Evolutionary conservation across 140 eudicot genomes (phyloP).

Genomic region (Senecio squalidus): DNA sequence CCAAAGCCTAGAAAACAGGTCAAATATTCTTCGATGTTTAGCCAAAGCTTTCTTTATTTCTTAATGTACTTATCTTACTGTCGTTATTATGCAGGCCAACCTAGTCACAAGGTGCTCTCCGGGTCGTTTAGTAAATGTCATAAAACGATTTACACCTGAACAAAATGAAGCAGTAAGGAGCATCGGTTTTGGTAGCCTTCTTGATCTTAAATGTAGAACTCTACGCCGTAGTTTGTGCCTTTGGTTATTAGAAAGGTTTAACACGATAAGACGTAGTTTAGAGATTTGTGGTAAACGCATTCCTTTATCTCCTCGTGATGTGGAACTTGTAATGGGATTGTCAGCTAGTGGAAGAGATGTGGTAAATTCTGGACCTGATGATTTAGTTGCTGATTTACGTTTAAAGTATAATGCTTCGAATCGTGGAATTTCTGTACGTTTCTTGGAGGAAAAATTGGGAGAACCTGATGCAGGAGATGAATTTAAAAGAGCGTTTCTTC

Average conservation of each 20-base stretch:
- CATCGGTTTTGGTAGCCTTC: constrained; percentile 81
- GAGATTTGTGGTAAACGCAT: constrained; percentile 72
- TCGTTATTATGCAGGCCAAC: constrained; percentile 44
- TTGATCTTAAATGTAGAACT: constrained; percentile 74
- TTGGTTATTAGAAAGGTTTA: constrained; percentile 72
- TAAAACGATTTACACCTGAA: constrained; percentile 59
- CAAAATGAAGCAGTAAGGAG: constrained; percentile 63
- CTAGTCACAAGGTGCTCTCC: constrained; percentile 85
- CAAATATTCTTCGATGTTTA: background rate
- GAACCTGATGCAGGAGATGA: constrained; percentile 76
- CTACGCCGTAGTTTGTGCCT: constrained; percentile 69
- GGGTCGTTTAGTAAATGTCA: constrained; percentile 67
- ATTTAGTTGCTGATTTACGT: constrained; percentile 51
- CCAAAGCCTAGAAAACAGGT: constrained; percentile 84
- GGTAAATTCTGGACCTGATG: constrained; percentile 72
- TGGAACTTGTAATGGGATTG: constrained; percentile 79
- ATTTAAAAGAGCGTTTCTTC: constrained; percentile 71
- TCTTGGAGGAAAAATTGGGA: constrained; percentile 60
- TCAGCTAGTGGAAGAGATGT: constrained; percentile 76
- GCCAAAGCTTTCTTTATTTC: background rate
- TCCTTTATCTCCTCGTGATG: constrained; percentile 67
- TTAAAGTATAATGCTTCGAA: constrained; percentile 66
- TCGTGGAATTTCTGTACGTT: constrained; percentile 70
- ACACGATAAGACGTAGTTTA: constrained; percentile 62
- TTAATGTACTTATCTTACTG: background rate